Conservation (phyloP, 805 yeast species). For the Candida germanica region DNA sequence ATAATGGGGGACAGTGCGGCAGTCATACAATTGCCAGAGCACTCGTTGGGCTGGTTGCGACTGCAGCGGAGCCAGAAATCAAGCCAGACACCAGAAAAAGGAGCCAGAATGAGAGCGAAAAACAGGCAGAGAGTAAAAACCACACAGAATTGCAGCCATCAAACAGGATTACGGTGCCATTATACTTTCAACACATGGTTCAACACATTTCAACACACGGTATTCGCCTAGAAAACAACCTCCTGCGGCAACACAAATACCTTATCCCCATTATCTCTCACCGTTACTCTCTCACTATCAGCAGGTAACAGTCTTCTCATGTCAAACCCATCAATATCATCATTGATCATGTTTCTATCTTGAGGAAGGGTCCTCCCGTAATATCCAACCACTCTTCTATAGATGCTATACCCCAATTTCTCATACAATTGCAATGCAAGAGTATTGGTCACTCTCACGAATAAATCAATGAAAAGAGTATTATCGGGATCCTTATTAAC, state of each 20-base stretch:
- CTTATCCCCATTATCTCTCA: constrained; percentile 59
- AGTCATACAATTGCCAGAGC: too few species aligned
- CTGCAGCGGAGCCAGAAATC: too few species aligned
- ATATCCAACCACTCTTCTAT: constrained; percentile 83
- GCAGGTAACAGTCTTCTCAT: constrained; percentile 68
- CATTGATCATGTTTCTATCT: constrained; percentile 49
- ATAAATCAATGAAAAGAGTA: constrained; percentile 83
- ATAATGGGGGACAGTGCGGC: too few species aligned
- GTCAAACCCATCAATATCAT: constrained; percentile 82
- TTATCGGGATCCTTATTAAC: constrained; percentile 72
- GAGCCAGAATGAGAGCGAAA: too few species aligned
- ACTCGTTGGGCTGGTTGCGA: too few species aligned
- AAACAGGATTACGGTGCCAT: too few species aligned
- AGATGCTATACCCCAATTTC: constrained; percentile 80
- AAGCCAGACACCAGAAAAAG: too few species aligned
- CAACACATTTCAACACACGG: too few species aligned
- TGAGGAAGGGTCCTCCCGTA: constrained; percentile 59
- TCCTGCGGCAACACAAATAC: constrained; percentile 65
- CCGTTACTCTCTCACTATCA: constrained; percentile 52
- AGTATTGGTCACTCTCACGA: constrained; percentile 81
- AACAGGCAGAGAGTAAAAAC: too few species aligned
- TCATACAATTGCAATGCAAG: constrained; percentile 82
- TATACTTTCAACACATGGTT: too few species aligned
- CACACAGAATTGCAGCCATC: too few species aligned
- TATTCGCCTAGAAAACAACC: constrained; percentile 54